Base-by-base conservation (phyloP, 78 protist species). In the Cyanophora paradoxa region DNA sequence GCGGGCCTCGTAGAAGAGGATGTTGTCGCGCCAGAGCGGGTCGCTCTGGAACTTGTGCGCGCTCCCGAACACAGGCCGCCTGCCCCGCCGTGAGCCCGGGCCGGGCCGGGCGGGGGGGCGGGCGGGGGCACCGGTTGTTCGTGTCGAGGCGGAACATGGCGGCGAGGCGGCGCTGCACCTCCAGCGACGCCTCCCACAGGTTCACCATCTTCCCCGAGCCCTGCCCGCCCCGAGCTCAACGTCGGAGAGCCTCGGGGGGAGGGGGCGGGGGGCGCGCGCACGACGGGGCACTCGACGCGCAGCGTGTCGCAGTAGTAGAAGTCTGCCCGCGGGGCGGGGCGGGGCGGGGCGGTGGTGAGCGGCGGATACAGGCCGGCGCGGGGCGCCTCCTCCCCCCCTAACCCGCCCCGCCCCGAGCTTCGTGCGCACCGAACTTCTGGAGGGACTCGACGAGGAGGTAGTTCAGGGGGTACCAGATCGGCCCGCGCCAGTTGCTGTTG, bases 401-500 rank as follows among this genome's bases (percentile, higher is more conserved):
- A 74, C 6, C 36, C 40, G 59, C 71, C 54, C 52, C 88, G n/a
- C n/a, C n/a, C n/a, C n/a, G n/a, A n/a, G n/a, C 86, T 50, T 76
- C 82, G 46, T 69, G 81, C 37, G 30, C 3, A 42, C 78, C 67
- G 56, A 74, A 84, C 37, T 56, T 66, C n/a, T 64, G 41, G 33
- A 88, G 59, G 31, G 85, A 37, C 58, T 84, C 83, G 57, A 84
- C 63, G 73, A 88, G 31, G 26, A 88, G 74, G 52, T 57, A 80
- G 42, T 69, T 81, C 46, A 74, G 76, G 34, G 88, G 77, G 54
- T 78, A 64, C 93, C 93, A 88, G 62, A 85, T 48, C n/a, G 88
- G 82, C 28, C 93, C 93, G 24, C 90, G 66, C 93, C 93, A 88
- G 69, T 78, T 85, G 22, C 78, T 58, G 57, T 88, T 88, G 54